phyloP scores from a whole-genome alignment of 805 yeast genomes.

The Starmerella floricola region DNA sequence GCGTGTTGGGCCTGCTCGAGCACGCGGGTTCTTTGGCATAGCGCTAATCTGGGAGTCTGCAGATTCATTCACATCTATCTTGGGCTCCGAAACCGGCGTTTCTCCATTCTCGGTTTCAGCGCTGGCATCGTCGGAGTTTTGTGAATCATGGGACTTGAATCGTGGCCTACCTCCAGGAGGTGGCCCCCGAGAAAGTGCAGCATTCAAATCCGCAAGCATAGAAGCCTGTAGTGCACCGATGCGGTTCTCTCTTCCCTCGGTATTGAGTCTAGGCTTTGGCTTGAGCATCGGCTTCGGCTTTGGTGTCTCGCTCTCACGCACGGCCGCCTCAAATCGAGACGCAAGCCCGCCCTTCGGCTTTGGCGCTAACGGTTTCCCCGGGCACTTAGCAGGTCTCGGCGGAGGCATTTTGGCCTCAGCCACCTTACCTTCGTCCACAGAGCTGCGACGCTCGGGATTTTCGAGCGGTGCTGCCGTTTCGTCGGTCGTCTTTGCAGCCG shows the following conservation, averaged over 20 bases:
- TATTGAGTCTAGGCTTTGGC: slow-evolving; percentile 13
- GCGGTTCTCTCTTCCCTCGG: slow-evolving; percentile 1
- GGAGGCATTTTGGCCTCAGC: slow-evolving; percentile 2
- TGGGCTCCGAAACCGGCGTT: too few species aligned
- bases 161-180: slow-evolving; percentile 15
- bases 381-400: slow-evolving; percentile 10
- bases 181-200: slow-evolving; percentile 22
- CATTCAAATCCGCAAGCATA: slow-evolving; percentile 20
- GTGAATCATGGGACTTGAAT: slow-evolving; percentile 3
- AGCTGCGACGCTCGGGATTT: too few species aligned
- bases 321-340: slow-evolving; percentile 18
- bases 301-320: slow-evolving; percentile 15
- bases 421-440: slow-evolving; percentile 1
- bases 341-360: slow-evolving; percentile 16
- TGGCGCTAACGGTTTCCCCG: slow-evolving; percentile 13
- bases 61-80: slow-evolving; percentile 11
- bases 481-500: not conserved
- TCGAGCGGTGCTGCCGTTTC: not conserved
- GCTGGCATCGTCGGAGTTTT: not conserved
- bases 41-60: slow-evolving; percentile 19
- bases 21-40: slow-evolving; percentile 18
- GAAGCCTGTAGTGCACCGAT: slow-evolving; percentile 18
- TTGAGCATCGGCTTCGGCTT: slow-evolving; percentile 13
- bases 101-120: not conserved
- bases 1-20: slow-evolving; percentile 27